These are phyloP conservation scores for Pseudoperonospora humuli DNA, from an alignment of 352 stramenopile genomes.

Conservation along the genomic window DNA sequence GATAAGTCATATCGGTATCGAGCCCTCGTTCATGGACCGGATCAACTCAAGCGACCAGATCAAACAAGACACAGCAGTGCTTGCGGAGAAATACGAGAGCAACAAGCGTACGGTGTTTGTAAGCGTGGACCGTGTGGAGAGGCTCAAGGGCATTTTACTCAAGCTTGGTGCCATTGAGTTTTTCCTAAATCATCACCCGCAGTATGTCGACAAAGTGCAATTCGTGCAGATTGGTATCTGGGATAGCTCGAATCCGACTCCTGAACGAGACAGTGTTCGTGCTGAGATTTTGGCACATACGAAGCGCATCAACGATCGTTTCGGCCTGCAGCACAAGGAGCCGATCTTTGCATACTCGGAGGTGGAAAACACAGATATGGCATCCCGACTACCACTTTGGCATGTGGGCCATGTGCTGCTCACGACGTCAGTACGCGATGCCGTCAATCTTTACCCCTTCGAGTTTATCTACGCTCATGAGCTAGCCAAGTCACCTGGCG, in stretches of 20 bases:
- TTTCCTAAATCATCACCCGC: conserved; percentile 83
- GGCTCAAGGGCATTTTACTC: conserved; percentile 95
- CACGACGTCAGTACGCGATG: conserved; percentile 71
- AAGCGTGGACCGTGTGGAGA: conserved; percentile 93
- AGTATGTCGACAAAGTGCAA: conserved; percentile 80
- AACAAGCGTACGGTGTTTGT: conserved; percentile 81
- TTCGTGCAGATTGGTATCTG: conserved; percentile 79
- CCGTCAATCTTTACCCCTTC: conserved; percentile 80
- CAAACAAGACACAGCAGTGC: conserved; percentile 30
- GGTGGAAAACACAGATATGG: conserved; percentile 77
- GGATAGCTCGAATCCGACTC: conserved; percentile 61
- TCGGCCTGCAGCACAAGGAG: conserved; percentile 28
- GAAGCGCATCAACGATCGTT: conserved; percentile 67
- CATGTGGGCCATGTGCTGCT: conserved; percentile 62
- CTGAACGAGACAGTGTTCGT: conserved; percentile 59
- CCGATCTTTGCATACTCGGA: conserved; percentile 64
- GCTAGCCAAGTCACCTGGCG: conserved; percentile 61
- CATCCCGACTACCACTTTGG: conserved; percentile 64
- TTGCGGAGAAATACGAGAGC: conserved; percentile 46
- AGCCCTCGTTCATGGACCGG: conserved; percentile 82
- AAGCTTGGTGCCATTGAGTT: conserved; percentile 95
- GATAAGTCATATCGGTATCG: conserved; percentile 96
- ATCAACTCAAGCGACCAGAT: conserved; percentile 53
- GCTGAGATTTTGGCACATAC: conserved; percentile 51
- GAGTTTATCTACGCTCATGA: conserved; percentile 84